Conservation (phyloP, 768 basidiomycete genomes). For the Podaxis pistillaris region DNA sequence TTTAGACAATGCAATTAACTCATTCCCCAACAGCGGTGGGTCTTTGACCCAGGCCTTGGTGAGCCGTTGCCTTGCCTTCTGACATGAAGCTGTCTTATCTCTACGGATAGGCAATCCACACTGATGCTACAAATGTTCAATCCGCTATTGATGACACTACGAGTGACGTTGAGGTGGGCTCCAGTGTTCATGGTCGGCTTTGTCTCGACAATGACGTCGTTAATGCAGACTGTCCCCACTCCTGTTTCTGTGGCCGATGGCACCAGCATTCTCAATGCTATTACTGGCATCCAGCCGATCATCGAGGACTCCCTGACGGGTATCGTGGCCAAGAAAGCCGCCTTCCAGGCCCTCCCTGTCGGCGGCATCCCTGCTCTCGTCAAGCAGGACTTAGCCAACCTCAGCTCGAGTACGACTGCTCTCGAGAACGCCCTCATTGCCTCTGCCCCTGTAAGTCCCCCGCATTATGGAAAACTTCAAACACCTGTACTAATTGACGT, state of each 20-base stretch:
- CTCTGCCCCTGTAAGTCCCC: slow-evolving; percentile 24
- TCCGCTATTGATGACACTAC: slow-evolving; percentile 25
- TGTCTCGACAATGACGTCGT: background rate
- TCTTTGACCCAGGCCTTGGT: slow-evolving; percentile 27
- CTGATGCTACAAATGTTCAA: slow-evolving; percentile 20
- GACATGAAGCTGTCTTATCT: background rate
- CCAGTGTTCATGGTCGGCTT: background rate
- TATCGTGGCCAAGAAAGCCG: slow-evolving; percentile 26
- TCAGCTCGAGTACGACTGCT: slow-evolving; percentile 23
- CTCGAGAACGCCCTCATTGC: slow-evolving; percentile 27
- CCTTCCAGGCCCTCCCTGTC: slow-evolving; percentile 22
- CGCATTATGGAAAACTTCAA: background rate
- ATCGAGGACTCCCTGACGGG: slow-evolving; percentile 20
- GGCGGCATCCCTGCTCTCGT: slow-evolving; percentile 23
- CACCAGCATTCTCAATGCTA: slow-evolving; percentile 20
- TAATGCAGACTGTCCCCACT: slow-evolving; percentile 11
- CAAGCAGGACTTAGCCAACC: slow-evolving; percentile 23
- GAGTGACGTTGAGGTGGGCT: slow-evolving; percentile 25
- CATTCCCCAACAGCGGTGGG: slow-evolving; percentile 26
- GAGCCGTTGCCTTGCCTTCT: background rate
- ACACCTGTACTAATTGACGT: background rate
- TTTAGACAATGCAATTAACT: slow-evolving; percentile 29
- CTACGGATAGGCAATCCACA: slow-evolving; percentile 24
- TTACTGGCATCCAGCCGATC: slow-evolving; percentile 17
- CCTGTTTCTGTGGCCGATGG: slow-evolving; percentile 25